phyloP scores from a whole-genome alignment of 805 yeast genomes.

The Candida germanica region DNA sequence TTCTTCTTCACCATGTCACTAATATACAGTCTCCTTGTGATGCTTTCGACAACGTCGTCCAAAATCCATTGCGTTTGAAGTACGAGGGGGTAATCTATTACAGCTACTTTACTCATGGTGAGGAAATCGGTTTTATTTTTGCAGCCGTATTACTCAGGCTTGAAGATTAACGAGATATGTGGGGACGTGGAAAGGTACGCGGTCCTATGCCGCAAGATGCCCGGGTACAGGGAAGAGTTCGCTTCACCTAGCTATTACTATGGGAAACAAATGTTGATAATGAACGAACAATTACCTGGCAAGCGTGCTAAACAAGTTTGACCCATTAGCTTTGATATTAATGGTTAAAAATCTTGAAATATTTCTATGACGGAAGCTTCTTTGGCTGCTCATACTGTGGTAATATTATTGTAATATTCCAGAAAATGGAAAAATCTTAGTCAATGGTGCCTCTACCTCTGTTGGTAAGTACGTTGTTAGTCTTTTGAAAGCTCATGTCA shows the following conservation, averaged over 20 bases:
- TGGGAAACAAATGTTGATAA: too few relatives aligned
- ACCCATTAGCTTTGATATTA: too few relatives aligned
- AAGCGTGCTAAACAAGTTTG: too few relatives aligned
- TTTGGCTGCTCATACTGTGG: constrained; percentile 54
- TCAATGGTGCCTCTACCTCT: constrained; percentile 73
- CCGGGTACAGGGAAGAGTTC: too few relatives aligned
- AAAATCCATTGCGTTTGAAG: constrained; percentile 26
- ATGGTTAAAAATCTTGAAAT: constrained; percentile 41
- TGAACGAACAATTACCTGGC: too few relatives aligned
- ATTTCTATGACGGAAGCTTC: too few relatives aligned
- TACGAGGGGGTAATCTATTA: constrained; percentile 14
- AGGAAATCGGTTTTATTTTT: constrained; percentile 2
- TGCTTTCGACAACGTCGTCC: constrained; percentile 8
- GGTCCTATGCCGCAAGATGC: too few relatives aligned
- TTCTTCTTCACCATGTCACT: constrained; percentile 16
- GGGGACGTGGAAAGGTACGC: too few relatives aligned
- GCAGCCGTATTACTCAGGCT: constrained; percentile 3
- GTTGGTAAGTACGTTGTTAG: constrained; percentile 61
- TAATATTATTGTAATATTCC: constrained; percentile 33
- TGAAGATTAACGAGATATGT: neutral
- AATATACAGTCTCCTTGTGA: constrained; percentile 10
- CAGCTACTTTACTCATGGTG: too few relatives aligned
- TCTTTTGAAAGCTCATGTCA: constrained; percentile 42
- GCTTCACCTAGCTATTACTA: too few relatives aligned
- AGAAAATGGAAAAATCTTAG: constrained; percentile 46